These are phyloP conservation scores for Drechslerella coelobrocha DNA, from an alignment of 2,329 filamentous ascomycete species.

Conservation along the genomic window DNA sequence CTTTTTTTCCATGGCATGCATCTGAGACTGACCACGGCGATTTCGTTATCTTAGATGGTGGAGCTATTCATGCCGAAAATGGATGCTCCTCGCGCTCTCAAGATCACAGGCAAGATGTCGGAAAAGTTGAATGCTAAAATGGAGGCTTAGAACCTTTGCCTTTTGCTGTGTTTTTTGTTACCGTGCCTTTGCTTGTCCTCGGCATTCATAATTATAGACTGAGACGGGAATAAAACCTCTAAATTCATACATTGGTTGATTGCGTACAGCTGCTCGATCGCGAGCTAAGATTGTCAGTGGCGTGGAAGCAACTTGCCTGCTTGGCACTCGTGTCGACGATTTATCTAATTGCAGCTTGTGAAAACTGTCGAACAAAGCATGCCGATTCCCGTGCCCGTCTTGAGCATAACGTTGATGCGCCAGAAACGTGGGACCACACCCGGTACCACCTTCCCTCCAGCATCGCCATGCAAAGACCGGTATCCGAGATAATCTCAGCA, in stretches of 20 bases:
- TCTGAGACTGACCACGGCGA: conserved; percentile 57
- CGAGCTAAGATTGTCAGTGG: no score
- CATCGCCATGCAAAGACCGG: conserved; percentile 2
- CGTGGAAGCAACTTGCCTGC: no score
- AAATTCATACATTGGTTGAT: no score
- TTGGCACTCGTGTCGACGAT: no score
- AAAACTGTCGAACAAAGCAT: no score
- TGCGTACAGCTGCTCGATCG: no score
- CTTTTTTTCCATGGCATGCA: conserved; percentile 20
- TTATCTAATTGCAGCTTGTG: no score
- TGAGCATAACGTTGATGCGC: conserved; percentile 9
- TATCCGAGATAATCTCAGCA: conserved; percentile 24
- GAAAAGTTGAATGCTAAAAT: conserved; percentile 70
- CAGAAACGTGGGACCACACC: background rate
- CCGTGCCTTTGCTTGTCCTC: no score
- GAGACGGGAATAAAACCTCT: no score
- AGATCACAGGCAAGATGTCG: conserved; percentile 73
- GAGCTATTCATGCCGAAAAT: conserved; percentile 81
- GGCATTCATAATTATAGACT: no score
- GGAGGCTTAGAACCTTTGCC: conserved; percentile 13
- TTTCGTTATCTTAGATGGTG: conserved; percentile 68
- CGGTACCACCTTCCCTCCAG: conserved; percentile 28
- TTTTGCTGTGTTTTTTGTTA: background rate
- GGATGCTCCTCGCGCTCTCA: conserved; percentile 75
- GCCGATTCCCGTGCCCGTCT: no score